phyloP scores from a whole-genome alignment of 2,329 filamentous ascomycete genomes.

The Exophiala oligosperma region DNA sequence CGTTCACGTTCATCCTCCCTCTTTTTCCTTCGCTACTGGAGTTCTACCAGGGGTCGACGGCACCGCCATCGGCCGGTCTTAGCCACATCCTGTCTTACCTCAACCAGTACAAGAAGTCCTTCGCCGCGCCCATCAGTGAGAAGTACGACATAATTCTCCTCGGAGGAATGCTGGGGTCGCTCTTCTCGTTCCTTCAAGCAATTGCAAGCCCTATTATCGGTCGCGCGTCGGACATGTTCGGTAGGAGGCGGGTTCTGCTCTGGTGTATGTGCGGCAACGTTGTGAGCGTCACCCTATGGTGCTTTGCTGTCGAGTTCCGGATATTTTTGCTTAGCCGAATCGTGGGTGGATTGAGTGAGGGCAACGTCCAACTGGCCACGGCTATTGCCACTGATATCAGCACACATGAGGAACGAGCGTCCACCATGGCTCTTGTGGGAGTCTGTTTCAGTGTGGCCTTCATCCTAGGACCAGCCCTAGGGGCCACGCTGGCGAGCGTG shows the following conservation, averaged over 20 bases:
- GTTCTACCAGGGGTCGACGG: constrained; percentile 65
- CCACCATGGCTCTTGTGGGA: constrained; percentile 94
- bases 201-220: constrained; percentile 91
- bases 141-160: constrained; percentile 96
- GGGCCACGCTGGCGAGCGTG: constrained; percentile 79
- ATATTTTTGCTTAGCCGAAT: constrained; percentile 90
- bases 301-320: constrained; percentile 87
- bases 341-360: constrained; percentile 90
- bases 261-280: constrained; percentile 94
- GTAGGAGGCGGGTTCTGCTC: constrained; percentile 80
- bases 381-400: constrained; percentile 97
- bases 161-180: constrained; percentile 86
- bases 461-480: constrained; percentile 90
- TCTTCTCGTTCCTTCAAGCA: constrained; percentile 92
- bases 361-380: constrained; percentile 93
- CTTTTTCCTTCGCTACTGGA: constrained; percentile 93
- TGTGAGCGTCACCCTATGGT: constrained; percentile 89
- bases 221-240: constrained; percentile 81
- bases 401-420: constrained; percentile 76
- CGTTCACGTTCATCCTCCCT: constrained; percentile 96
- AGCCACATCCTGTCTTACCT: constrained; percentile 78
- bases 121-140: constrained; percentile 88
- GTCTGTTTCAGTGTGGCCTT: constrained; percentile 97
- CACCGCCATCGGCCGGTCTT: too few species aligned
- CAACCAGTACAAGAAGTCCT: constrained; percentile 92